phyloP scores from a whole-genome alignment of 1,284 basidiomycete species.

The Moniliophthora roreri region DNA sequence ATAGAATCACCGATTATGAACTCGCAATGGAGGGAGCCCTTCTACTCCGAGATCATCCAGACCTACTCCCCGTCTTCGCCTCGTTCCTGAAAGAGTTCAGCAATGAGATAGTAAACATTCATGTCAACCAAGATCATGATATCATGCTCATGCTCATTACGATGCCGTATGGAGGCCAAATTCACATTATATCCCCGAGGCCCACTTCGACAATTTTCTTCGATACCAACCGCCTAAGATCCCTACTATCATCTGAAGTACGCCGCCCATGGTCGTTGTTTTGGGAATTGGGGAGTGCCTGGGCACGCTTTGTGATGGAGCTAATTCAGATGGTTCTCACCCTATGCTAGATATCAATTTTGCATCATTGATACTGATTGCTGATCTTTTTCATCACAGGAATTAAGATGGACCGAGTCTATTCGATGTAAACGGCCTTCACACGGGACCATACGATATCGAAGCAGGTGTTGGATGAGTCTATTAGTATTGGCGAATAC shows the following conservation, averaged over 20 bases:
- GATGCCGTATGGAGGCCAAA: constrained; percentile 1
- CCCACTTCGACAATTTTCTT: neutral
- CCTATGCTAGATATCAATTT: too few species aligned
- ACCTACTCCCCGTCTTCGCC: too few species aligned
- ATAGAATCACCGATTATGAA: too few species aligned
- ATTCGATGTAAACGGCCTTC: too few species aligned
- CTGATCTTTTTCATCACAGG: too few species aligned
- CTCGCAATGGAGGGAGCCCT: too few species aligned
- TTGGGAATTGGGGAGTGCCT: constrained; percentile 4
- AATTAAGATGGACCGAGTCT: too few species aligned
- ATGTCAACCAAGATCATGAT: neutral
- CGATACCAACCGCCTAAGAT: constrained; percentile 4
- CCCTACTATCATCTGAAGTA: constrained; percentile 6
- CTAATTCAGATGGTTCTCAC: constrained; percentile 3
- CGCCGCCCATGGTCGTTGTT: constrained; percentile 8
- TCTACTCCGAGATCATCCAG: too few species aligned
- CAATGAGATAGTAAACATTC: neutral
- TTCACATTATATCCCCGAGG: constrained; percentile 1
- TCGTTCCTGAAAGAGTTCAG: constrained; percentile 4
- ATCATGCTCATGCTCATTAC: neutral
- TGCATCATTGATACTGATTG: too few species aligned
- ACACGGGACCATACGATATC: too few species aligned
- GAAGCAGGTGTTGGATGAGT: too few species aligned
- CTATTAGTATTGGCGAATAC: too few species aligned
- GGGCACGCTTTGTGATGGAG: constrained; percentile 5